Conservation (phyloP, 2,329 filamentous ascomycete genomes). For the Ceratocystis destructans region DNA sequence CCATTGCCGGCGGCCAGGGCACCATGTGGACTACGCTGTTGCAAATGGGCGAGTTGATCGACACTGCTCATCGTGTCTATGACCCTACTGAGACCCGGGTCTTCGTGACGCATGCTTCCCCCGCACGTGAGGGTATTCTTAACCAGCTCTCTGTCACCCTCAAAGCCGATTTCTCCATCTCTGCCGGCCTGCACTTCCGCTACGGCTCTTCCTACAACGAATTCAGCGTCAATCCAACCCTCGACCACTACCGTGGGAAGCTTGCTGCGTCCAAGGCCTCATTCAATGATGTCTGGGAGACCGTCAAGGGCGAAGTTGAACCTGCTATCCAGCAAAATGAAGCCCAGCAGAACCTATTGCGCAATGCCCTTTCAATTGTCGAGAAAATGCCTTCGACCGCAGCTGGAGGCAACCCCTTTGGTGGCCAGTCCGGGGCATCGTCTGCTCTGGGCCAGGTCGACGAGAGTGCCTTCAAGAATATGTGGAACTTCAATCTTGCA, state of each 20-base stretch:
- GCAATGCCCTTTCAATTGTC: conserved; percentile 86
- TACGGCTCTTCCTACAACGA: conserved; percentile 99
- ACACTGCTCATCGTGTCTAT: conserved; percentile 95
- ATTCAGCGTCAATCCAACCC: conserved; percentile 94
- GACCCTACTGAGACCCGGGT: conserved; percentile 94
- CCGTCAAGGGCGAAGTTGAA: conserved; percentile 89
- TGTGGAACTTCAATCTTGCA: conserved; percentile 99
- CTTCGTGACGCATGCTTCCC: conserved; percentile 93
- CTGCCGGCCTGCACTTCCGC: conserved; percentile 91
- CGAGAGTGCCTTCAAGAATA: conserved; percentile 99
- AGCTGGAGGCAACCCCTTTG: conserved; percentile 92
- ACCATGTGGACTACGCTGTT: conserved; percentile 99
- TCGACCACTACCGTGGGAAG: conserved; percentile 97
- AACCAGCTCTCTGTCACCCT: conserved; percentile 96
- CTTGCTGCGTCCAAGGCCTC: conserved; percentile 94
- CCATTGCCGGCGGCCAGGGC: conserved; percentile 92
- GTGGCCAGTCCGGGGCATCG: conserved; percentile 63
- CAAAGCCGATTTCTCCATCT: conserved; percentile 97
- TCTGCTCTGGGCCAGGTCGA: conserved; percentile 75
- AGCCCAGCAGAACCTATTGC: conserved; percentile 79
- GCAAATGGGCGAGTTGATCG: conserved; percentile 95
- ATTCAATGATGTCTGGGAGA: conserved; percentile 99
- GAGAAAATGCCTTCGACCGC: conserved; percentile 95
- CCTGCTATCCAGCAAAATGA: conserved; percentile 88
- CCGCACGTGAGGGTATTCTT: conserved; percentile 85